Evolutionary conservation across 23 red algal species (phyloP), one percentile per base, ranked within the genome.

Genomic region (Gracilaria vermiculophylla): DNA sequence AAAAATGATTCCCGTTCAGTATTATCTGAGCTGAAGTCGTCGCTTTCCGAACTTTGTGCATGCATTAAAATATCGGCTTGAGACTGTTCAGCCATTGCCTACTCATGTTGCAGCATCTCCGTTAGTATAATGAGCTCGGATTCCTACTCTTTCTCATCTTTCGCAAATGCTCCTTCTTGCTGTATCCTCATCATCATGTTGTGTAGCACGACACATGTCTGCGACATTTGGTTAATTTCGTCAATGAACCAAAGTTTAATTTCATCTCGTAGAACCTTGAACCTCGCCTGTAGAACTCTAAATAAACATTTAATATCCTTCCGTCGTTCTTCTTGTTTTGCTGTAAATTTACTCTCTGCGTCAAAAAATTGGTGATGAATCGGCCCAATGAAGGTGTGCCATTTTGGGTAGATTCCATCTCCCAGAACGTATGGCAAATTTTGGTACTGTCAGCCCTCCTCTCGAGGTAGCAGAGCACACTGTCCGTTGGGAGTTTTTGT

Each of bases 381-480:
- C 5, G 78, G 78, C 5, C 5, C 15, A 24, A 35, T 32, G 70
- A 69, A 85, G 11, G 70, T 62, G 20, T 40, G 37, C 0, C 1
- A 72, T 43, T 73, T 25, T 14, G 81, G 81, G 48, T 85, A 85
- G 31, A 85, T 85, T 71, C 57, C 60, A 42, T 85, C 81, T 19
- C 10, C 24, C 16, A 85, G 53, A 50, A 85, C 43, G 49, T 85
- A 85, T 0, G 57, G n/a, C n/a, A n/a, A n/a, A n/a, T n/a, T n/a
- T n/a, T n/a, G n/a, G n/a, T n/a, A n/a, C n/a, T n/a, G n/a, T n/a
- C n/a, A n/a, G n/a, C n/a, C n/a, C n/a, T n/a, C n/a, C n/a, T n/a
- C n/a, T n/a, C n/a, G n/a, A n/a, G n/a, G n/a, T n/a, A n/a, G n/a
- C n/a, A n/a, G n/a, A n/a, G n/a, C n/a, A n/a, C n/a, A n/a, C n/a